Evolutionary conservation across 495 filamentous ascomycete species (phyloP).

Genomic region (Ramalina intermedia): DNA sequence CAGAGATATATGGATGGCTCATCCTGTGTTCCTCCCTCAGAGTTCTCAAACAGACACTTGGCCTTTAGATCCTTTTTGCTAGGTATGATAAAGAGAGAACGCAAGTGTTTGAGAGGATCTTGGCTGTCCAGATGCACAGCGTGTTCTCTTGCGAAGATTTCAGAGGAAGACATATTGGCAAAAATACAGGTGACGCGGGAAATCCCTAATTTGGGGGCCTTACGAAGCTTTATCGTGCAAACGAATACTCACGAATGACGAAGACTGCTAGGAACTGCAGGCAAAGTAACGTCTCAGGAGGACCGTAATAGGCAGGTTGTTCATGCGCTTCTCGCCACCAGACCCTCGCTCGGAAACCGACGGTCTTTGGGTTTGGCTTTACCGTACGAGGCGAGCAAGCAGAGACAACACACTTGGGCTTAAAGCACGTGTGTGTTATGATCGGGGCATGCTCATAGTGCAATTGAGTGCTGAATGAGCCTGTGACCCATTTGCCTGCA

Average conservation of each 20-base stretch:
- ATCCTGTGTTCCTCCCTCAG: constrained; percentile 22
- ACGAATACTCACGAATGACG: too few species aligned
- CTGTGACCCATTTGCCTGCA: neutral
- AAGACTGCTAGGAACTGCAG: too few species aligned
- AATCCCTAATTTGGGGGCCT: too few species aligned
- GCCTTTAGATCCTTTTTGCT: constrained; percentile 63
- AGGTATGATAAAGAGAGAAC: constrained; percentile 73
- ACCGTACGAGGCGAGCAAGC: neutral
- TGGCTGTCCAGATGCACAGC: constrained; percentile 50
- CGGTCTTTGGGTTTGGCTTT: too few species aligned
- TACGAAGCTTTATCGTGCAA: too few species aligned
- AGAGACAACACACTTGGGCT: neutral
- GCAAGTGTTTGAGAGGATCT: constrained; percentile 53
- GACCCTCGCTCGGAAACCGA: too few species aligned
- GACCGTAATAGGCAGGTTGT: too few species aligned
- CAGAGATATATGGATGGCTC: constrained; percentile 68
- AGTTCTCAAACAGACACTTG: constrained; percentile 33
- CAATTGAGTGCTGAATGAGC: too few species aligned
- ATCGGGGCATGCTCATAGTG: too few species aligned
- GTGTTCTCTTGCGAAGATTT: constrained; percentile 24
- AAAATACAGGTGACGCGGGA: neutral
- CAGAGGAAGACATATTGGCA: neutral
- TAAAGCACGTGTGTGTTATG: neutral
- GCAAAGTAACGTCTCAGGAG: too few species aligned
- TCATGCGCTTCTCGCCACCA: too few species aligned